phyloP scores from a whole-genome alignment of 108 stramenopile species.

The Licmophora abbreviata region DNA sequence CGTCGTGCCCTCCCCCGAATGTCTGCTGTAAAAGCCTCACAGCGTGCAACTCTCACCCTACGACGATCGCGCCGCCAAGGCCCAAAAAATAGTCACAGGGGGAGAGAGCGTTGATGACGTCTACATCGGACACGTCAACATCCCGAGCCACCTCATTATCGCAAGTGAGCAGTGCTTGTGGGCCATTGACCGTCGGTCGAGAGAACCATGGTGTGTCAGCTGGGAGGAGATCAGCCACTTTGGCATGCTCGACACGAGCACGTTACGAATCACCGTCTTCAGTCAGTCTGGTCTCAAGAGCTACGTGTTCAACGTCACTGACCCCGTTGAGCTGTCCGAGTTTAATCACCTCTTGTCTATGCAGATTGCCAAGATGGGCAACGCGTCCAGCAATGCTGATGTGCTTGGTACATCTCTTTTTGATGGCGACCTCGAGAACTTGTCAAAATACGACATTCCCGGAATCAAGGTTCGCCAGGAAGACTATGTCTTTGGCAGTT shows the following conservation, averaged over 20 bases:
- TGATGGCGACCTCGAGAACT: conserved; percentile 25
- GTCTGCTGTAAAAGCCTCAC: conserved; percentile 25
- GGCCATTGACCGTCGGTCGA: conserved; percentile 41
- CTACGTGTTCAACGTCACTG: conserved; percentile 42
- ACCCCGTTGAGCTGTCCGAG: conserved; percentile 19
- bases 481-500: conserved; percentile 60
- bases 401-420: conserved; percentile 8
- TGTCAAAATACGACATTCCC: conserved; percentile 44
- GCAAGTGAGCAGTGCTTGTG: conserved; percentile 66
- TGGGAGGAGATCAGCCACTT: conserved; percentile 80
- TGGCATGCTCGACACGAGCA: conserved; percentile 23
- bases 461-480: conserved; percentile 49
- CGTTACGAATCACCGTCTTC: conserved; percentile 51
- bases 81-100: conserved; percentile 69
- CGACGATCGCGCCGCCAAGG: conserved; percentile 66
- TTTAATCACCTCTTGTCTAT: conserved; percentile 45
- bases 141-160: conserved; percentile 59
- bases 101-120: conserved; percentile 64
- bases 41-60: conserved; percentile 48
- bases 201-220: conserved; percentile 56
- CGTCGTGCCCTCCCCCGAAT: conserved; percentile 59
- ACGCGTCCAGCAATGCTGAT: background rate
- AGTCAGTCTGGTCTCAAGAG: conserved; percentile 51
- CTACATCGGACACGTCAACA: conserved; percentile 68
- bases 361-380: conserved; percentile 44